A percentile compares a stretch with the other conserved stretches of the same genome.
Conservation (phyloP, 2,329 filamentous ascomycete genomes). For the Ilyonectria robusta region DNA sequence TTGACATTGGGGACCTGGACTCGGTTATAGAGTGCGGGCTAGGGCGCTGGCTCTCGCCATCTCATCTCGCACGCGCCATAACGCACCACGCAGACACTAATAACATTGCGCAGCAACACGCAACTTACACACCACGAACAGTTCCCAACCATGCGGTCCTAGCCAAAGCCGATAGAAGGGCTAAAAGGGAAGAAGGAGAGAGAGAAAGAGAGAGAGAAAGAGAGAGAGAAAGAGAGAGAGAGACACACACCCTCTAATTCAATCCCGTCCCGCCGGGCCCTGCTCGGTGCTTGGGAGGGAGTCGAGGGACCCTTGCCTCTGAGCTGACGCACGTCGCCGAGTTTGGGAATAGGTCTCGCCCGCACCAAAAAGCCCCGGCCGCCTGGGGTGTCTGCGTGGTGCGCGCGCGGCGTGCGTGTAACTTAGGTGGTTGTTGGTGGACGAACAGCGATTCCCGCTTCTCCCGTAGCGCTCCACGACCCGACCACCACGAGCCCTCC, state of each 20-base stretch:
- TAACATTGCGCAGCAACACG: neutral
- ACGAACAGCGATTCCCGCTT: too few species aligned
- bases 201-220: neutral
- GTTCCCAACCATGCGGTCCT: neutral
- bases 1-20: neutral
- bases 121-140: neutral
- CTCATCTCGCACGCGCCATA: neutral
- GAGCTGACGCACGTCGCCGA: conserved; percentile 25
- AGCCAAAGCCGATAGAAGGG: neutral
- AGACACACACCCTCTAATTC: neutral
- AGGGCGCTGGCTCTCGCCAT: neutral
- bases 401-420: neutral
- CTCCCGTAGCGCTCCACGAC: too few species aligned
- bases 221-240: neutral
- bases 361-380: neutral
- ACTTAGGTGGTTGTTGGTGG: neutral
- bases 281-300: too few species aligned
- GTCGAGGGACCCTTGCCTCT: conserved; percentile 12
- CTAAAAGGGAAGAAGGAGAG: neutral
- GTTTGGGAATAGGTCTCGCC: conserved; percentile 5
- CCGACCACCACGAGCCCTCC: too few species aligned
- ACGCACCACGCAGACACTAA: neutral
- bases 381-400: neutral
- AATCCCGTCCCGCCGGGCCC: neutral
- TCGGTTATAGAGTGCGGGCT: neutral